phyloP scores from a whole-genome alignment of 2,329 filamentous ascomycete genomes.

The Aureobasidium sp. region DNA sequence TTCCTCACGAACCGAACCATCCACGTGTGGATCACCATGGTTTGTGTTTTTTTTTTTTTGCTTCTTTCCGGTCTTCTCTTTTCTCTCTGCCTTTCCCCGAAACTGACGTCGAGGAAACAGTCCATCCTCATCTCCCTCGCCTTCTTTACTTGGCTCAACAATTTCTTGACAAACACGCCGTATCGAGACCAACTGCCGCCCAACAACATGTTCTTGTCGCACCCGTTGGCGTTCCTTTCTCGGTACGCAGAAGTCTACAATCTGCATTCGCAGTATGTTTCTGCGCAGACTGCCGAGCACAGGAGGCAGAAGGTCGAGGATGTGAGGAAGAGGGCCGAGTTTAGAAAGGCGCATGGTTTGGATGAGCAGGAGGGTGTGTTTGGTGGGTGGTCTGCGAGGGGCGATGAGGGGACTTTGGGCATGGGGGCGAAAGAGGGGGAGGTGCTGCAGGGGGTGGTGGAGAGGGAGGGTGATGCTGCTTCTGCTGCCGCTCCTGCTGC shows the following conservation, averaged over 20 bases:
- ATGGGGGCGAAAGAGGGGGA: slow-evolving; percentile 33
- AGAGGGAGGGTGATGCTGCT: background rate
- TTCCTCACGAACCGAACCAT: slow-evolving; percentile 71
- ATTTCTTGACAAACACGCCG: slow-evolving; percentile 72
- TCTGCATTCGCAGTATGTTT: slow-evolving; percentile 68
- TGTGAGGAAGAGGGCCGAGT: slow-evolving; percentile 77
- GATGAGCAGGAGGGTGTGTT: slow-evolving; percentile 50
- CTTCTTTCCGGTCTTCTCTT: background rate
- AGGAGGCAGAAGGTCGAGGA: slow-evolving; percentile 72
- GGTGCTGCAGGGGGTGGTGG: slow-evolving; percentile 28
- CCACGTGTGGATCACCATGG: slow-evolving; percentile 78
- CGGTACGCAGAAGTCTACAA: slow-evolving; percentile 66
- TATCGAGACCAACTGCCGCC: slow-evolving; percentile 73
- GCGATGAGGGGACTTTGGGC: slow-evolving; percentile 29
- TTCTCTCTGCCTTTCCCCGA: background rate
- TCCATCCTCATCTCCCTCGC: slow-evolving; percentile 64
- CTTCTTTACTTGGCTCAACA: slow-evolving; percentile 64
- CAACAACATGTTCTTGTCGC: slow-evolving; percentile 58
- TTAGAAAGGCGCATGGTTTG: slow-evolving; percentile 77
- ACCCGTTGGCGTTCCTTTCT: slow-evolving; percentile 61
- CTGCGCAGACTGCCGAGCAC: slow-evolving; percentile 61
- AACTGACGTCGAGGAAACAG: slow-evolving; percentile 29
- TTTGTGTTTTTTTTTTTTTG: slow-evolving; percentile 37
- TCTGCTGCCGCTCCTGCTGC: slow-evolving; percentile 23
- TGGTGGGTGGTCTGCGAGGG: slow-evolving; percentile 40